Evolutionary conservation across 2,329 filamentous ascomycete genomes (phyloP).

Genomic region (Botrytis fabae): DNA sequence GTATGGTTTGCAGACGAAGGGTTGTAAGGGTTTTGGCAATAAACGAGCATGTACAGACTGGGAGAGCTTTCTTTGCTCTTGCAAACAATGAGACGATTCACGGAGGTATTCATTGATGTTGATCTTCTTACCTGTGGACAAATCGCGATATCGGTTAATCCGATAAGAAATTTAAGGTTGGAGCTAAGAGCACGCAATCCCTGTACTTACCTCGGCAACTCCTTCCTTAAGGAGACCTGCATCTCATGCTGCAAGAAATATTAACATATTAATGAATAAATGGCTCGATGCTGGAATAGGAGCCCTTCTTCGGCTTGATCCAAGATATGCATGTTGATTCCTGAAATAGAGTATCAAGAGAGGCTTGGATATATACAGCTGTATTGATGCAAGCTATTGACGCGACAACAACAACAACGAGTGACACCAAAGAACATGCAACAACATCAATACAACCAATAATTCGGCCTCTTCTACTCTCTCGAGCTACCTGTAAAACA

Average conservation of each 20-base stretch:
- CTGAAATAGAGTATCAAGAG: neutral
- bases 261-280: neutral
- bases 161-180: slow-evolving; percentile 24
- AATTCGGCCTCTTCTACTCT: neutral
- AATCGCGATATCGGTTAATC: slow-evolving; percentile 12
- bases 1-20: neutral
- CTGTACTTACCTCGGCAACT: neutral
- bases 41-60: neutral
- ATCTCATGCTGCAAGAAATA: neutral
- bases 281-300: neutral
- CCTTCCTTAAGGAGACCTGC: neutral
- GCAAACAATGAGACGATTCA: slow-evolving; percentile 2
- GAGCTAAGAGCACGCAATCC: neutral
- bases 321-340: neutral
- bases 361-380: neutral
- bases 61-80: neutral
- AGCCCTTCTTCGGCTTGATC: neutral
- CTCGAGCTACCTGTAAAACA: neutral
- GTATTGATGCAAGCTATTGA: neutral
- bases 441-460: neutral
- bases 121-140: neutral
- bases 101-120: neutral
- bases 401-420: neutral
- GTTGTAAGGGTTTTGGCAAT: neutral
- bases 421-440: neutral